A percentile compares a stretch with the other conserved stretches of the same genome.
Evolutionary conservation across 805 yeast species (phyloP).

Genomic region (Lachancea waltii): DNA sequence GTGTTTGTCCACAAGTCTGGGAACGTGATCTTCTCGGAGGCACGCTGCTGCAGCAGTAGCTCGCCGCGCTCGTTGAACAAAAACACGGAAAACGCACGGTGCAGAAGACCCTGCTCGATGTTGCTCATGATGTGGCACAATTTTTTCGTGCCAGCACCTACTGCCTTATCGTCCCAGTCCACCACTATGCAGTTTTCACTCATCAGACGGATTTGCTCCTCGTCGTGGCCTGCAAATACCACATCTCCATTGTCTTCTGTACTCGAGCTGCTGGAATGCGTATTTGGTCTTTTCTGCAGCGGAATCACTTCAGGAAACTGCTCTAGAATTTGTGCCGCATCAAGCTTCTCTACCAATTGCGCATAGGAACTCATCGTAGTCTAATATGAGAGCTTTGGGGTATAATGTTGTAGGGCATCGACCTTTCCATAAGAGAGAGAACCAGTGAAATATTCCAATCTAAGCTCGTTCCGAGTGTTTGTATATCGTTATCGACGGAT

Average conservation of each 20-base stretch:
- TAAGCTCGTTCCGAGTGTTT: too few relatives aligned
- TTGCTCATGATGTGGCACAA: constrained; percentile 82
- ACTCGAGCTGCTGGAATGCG: constrained; percentile 36
- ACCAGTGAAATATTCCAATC: too few relatives aligned
- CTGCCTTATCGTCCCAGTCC: constrained; percentile 78
- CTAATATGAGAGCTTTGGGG: not conserved
- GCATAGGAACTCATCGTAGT: constrained; percentile 34
- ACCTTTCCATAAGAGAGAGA: too few relatives aligned
- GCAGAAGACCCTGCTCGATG: constrained; percentile 79
- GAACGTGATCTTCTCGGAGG: constrained; percentile 93
- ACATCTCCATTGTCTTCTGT: constrained; percentile 31
- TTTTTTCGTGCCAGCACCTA: constrained; percentile 93
- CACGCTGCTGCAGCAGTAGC: constrained; percentile 88
- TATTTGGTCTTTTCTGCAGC: constrained; percentile 51
- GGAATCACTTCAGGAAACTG: constrained; percentile 68
- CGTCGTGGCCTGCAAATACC: constrained; percentile 81
- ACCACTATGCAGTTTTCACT: constrained; percentile 93
- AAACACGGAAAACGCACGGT: constrained; percentile 95
- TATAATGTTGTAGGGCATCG: too few relatives aligned
- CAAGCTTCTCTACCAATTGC: constrained; percentile 47
- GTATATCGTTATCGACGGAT: too few relatives aligned
- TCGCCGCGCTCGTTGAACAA: constrained; percentile 71
- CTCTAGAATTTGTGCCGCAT: constrained; percentile 43
- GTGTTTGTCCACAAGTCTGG: constrained; percentile 98
- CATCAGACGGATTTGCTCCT: constrained; percentile 91